Base-by-base conservation (phyloP, 75 land plant species). In the Larix kaempferi region DNA sequence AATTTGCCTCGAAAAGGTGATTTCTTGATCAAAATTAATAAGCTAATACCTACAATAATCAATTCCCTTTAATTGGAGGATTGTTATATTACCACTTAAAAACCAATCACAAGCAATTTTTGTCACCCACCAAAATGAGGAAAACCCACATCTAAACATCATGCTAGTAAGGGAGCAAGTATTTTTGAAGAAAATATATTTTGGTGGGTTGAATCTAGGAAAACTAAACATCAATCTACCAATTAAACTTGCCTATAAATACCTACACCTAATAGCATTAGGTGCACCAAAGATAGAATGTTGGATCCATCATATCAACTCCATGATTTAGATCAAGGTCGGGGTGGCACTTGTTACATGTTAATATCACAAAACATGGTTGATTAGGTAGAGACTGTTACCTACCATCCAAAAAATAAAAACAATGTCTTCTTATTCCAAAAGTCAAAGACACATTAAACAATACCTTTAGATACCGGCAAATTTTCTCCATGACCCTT, bases 391-490 rank as follows among this genome's bases (percentile, higher is more conserved):
- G 49, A 44, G 49, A 44, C 41, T 67, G 41, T 35, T 33, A 67
- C 71, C 71, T 67, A n/a, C 44, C 21, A 19, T 39, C 22, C 22
- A 19, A 4, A 39, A 39, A 44, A 44, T 44, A 6, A 44, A 44
- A 6, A 44, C 49, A 44, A 44, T 44, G 41, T 39, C 41, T 67
- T 67, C 39, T 44, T 21, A 67, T 67, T 37, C 39, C 41, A 37
- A 67, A 19, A 19, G n/a, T 39, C 49, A 41, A n/a, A n/a, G 7
- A 16, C 49, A 39, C 22, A 7, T 39, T 15, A 39, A 52, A 17
- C 61, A 25, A n/a, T 65, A 87, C 89, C 87, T 81, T 79, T 82
- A 17, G 79, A 26, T 60, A 59, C 19, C 65, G 89, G 63, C 52
- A 80, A 59, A 76, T 71, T 85, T 57, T 56, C 83, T 23, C 41